These are phyloP conservation scores for Mucor velutinosus DNA, from an alignment of 371 early-diverging fungal genomes.

Conservation along the genomic window DNA sequence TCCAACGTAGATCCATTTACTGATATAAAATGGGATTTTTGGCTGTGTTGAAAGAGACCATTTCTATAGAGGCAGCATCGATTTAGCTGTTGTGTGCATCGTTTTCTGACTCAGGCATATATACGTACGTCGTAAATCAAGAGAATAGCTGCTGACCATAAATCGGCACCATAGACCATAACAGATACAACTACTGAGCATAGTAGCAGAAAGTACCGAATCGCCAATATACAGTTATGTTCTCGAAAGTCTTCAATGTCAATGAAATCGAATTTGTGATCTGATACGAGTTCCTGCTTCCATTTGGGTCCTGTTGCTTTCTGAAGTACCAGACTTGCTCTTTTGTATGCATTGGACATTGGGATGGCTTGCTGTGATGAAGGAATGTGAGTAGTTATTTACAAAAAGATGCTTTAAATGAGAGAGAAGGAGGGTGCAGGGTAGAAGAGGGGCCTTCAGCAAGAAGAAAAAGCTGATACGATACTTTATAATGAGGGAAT, in stretches of 20 bases:
- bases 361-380: neutral
- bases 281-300: slow-evolving; percentile 80
- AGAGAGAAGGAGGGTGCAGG: neutral
- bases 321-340: slow-evolving; percentile 13
- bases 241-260: slow-evolving; percentile 79
- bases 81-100: neutral
- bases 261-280: slow-evolving; percentile 90
- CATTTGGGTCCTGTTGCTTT: slow-evolving; percentile 57
- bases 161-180: slow-evolving; percentile 73
- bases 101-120: neutral
- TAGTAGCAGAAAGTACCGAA: slow-evolving; percentile 66
- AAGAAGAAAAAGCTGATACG: neutral
- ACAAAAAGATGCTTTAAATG: neutral
- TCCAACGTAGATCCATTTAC: slow-evolving; percentile 69
- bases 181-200: slow-evolving; percentile 72
- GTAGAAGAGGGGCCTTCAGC: neutral
- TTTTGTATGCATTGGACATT: slow-evolving; percentile 10
- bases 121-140: slow-evolving; percentile 38
- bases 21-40: slow-evolving; percentile 47
- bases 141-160: slow-evolving; percentile 68
- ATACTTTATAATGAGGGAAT: neutral
- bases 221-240: slow-evolving; percentile 36
- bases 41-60: slow-evolving; percentile 38
- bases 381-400: slow-evolving; percentile 2
- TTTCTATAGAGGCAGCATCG: slow-evolving; percentile 11